phyloP scores from a whole-genome alignment of 2,329 filamentous ascomycete genomes.

The Pseudogymnoascus sp. region DNA sequence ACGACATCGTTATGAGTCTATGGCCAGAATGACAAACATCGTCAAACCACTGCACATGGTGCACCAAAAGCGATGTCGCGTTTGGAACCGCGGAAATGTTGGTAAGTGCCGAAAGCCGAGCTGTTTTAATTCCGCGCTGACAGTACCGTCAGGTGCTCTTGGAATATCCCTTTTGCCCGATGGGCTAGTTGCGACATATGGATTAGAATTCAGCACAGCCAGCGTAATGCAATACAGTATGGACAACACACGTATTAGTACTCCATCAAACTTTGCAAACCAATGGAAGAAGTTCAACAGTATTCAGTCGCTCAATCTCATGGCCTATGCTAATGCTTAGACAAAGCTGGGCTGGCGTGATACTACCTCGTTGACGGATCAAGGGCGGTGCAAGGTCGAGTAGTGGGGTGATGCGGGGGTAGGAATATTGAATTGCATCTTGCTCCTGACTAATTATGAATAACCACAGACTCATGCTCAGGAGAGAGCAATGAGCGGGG shows the following conservation, averaged over 20 bases:
- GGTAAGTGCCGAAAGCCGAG: not conserved
- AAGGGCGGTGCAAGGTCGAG: not conserved
- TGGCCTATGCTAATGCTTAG: not conserved
- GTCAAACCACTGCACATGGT: not conserved
- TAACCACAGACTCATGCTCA: not conserved
- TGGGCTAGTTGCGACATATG: not conserved
- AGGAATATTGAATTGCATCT: not conserved
- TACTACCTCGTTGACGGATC: not conserved
- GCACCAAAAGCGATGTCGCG: not conserved
- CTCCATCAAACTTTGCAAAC: not conserved
- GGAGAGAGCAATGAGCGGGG: not conserved
- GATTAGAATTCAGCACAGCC: not conserved
- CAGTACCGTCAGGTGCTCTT: not conserved
- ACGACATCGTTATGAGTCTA: not conserved
- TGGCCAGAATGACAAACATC: not conserved
- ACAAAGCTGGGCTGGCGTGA: not conserved
- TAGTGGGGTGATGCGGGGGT: slow-evolving; percentile 2
- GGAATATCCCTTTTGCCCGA: not conserved
- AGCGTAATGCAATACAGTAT: not conserved
- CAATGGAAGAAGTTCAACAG: not conserved
- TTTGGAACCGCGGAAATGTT: not conserved
- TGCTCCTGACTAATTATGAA: not conserved
- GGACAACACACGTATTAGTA: not conserved
- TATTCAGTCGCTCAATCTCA: not conserved
- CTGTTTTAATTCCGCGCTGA: slow-evolving; percentile 1